Conservation (phyloP, 306 rosid species). For the Prunus mume region DNA sequence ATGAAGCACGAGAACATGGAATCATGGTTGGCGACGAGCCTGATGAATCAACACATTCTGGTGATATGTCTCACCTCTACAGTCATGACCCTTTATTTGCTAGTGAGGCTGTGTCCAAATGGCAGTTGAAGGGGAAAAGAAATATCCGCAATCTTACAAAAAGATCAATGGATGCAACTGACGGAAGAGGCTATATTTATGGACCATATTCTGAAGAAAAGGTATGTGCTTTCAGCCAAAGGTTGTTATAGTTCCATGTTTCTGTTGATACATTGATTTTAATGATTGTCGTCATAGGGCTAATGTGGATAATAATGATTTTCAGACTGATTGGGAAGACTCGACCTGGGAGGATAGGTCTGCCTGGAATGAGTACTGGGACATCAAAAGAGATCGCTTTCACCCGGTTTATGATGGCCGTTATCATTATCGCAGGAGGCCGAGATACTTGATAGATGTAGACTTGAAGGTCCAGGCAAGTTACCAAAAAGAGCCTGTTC, state of each 20-base stretch:
- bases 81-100: conserved; percentile 47
- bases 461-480: conserved; percentile 90
- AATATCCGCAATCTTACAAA: conserved; percentile 70
- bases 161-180: conserved; percentile 46
- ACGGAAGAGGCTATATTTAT: conserved; percentile 37
- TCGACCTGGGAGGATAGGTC: conserved; percentile 66
- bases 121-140: conserved; percentile 94
- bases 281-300: conserved; percentile 43
- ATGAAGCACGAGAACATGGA: conserved; percentile 55
- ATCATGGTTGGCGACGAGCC: conserved; percentile 68
- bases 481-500: conserved; percentile 79
- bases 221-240: conserved; percentile 35
- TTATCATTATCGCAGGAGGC: conserved; percentile 50
- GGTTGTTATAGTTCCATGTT: conserved; percentile 28
- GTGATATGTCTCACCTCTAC: conserved; percentile 68
- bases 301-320: conserved; percentile 28
- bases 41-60: conserved; percentile 60
- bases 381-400: conserved; percentile 43
- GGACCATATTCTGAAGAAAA: conserved; percentile 59
- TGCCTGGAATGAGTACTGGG: conserved; percentile 61
- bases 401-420: conserved; percentile 38
- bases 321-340: conserved; percentile 60
- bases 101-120: conserved; percentile 85
- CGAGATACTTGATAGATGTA: conserved; percentile 66
- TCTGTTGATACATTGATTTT: conserved; percentile 30